Evolutionary conservation across 192 early-diverging fungal species (phyloP).

Genomic region (Podila minutissima): DNA sequence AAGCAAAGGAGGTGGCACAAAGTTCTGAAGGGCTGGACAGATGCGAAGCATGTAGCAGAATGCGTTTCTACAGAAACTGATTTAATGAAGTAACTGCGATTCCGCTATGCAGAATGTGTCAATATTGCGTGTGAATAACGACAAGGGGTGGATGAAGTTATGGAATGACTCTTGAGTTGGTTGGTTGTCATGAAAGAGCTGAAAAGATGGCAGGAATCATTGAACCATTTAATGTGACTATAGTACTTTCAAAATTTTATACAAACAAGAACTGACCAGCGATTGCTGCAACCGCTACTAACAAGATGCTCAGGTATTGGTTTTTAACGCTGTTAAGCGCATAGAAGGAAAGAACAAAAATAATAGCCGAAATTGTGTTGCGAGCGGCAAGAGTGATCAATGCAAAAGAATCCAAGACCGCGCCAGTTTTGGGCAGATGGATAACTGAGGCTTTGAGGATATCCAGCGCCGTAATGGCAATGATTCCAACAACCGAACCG

Average conservation of each 20-base stretch:
- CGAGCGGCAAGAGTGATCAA: background rate
- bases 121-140: too few relatives aligned
- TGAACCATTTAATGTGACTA: too few relatives aligned
- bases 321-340: background rate
- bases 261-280: slow-evolving; percentile 24
- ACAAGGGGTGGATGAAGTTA: too few relatives aligned
- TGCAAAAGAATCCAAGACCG: background rate
- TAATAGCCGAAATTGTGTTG: slow-evolving; percentile 7
- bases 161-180: too few relatives aligned
- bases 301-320: slow-evolving; percentile 1
- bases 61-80: too few relatives aligned
- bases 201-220: too few relatives aligned
- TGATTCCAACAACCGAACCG: slow-evolving; percentile 19
- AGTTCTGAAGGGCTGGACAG: too few relatives aligned
- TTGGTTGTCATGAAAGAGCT: too few relatives aligned
- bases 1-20: too few relatives aligned
- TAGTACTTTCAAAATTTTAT: background rate
- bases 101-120: too few relatives aligned
- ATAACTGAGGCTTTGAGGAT: slow-evolving; percentile 16
- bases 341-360: slow-evolving; percentile 9
- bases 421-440: background rate
- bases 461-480: slow-evolving; percentile 28
- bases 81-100: too few relatives aligned
- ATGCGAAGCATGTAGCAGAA: too few relatives aligned
- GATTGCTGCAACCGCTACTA: slow-evolving; percentile 16